These are phyloP conservation scores for Suaeda aralocaspica DNA, from an alignment of 148 eudicot genomes.

Conservation along the genomic window DNA sequence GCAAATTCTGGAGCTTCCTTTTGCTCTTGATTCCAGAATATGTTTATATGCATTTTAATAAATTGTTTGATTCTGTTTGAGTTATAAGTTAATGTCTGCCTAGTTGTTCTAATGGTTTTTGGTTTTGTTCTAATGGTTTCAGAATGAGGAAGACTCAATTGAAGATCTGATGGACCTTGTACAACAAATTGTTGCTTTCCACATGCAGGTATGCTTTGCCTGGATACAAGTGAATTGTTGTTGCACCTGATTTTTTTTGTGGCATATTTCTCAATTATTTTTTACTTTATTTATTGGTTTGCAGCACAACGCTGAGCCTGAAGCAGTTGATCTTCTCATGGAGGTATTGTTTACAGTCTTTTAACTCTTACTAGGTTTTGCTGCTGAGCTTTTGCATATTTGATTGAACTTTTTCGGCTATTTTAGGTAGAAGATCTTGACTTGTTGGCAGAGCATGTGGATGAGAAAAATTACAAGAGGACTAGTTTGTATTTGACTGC, in stretches of 20 bases:
- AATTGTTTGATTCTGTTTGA: background rate
- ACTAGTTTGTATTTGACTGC: constrained; percentile 79
- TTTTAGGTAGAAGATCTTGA: constrained; percentile 83
- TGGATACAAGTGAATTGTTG: background rate
- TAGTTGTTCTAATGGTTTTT: background rate
- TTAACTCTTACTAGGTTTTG: constrained; percentile 13
- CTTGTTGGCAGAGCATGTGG: constrained; percentile 65
- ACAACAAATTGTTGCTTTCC: constrained; percentile 76
- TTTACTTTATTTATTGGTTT: constrained; percentile 5
- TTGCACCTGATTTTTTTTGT: background rate
- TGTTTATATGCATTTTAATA: no score
- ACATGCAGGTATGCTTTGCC: constrained; percentile 66
- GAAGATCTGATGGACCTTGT: constrained; percentile 80
- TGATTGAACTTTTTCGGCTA: background rate
- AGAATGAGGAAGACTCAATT: constrained; percentile 58
- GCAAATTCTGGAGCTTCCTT: background rate
- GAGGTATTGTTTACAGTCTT: constrained; percentile 76
- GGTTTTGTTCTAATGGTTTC: constrained; percentile 20
- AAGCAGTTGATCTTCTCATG: constrained; percentile 96
- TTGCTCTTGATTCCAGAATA: background rate
- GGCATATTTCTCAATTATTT: background rate
- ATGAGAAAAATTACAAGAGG: constrained; percentile 62
- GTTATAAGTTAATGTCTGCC: background rate
- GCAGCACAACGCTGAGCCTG: constrained; percentile 98
- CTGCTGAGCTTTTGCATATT: constrained; percentile 5